Evolutionary conservation across 2,329 filamentous ascomycete species (phyloP).

Genomic region (Pseudogymnoascus sp.): DNA sequence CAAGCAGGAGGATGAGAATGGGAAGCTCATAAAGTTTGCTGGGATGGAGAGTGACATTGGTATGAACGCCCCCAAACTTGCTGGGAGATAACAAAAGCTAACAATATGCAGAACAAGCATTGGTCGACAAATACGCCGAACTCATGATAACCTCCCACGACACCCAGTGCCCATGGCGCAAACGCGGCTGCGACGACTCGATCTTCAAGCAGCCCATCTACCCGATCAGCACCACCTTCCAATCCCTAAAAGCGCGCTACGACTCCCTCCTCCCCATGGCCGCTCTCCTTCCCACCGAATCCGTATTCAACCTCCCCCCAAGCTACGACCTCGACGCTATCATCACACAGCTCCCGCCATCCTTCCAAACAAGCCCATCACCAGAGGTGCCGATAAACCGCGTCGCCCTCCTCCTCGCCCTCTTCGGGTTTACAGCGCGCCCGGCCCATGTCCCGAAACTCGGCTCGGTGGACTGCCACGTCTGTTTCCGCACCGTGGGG

Average conservation of each 20-base stretch:
- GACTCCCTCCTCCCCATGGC: constrained; percentile 55
- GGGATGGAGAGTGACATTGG: constrained; percentile 54
- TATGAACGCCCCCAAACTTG: constrained; percentile 22
- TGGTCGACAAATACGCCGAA: constrained; percentile 69
- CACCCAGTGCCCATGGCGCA: constrained; percentile 78
- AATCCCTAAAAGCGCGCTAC: constrained; percentile 55
- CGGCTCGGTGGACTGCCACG: constrained; percentile 57
- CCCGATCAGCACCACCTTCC: constrained; percentile 51
- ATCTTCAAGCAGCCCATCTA: constrained; percentile 56
- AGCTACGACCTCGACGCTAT: constrained; percentile 43
- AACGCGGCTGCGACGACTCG: constrained; percentile 71
- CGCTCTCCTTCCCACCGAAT: constrained; percentile 40
- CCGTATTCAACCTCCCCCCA: constrained; percentile 36
- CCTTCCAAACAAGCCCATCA: constrained; percentile 35
- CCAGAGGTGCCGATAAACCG: constrained; percentile 39
- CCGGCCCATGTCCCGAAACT: constrained; percentile 22
- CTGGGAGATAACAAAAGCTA: constrained; percentile 16
- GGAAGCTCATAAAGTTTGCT: constrained; percentile 43
- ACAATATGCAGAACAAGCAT: constrained; percentile 44
- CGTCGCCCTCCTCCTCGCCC: constrained; percentile 58
- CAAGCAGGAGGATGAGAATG: constrained; percentile 48
- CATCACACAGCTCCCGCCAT: constrained; percentile 42
- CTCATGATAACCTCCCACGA: constrained; percentile 69
- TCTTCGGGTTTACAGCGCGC: constrained; percentile 65
- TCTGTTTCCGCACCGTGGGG: constrained; percentile 80